Percentiles rank a stretch among this genome's conserved stretches.
Conservation (phyloP, 2,329 filamentous ascomycete species). For the Calonectria pseudoreteaudii region DNA sequence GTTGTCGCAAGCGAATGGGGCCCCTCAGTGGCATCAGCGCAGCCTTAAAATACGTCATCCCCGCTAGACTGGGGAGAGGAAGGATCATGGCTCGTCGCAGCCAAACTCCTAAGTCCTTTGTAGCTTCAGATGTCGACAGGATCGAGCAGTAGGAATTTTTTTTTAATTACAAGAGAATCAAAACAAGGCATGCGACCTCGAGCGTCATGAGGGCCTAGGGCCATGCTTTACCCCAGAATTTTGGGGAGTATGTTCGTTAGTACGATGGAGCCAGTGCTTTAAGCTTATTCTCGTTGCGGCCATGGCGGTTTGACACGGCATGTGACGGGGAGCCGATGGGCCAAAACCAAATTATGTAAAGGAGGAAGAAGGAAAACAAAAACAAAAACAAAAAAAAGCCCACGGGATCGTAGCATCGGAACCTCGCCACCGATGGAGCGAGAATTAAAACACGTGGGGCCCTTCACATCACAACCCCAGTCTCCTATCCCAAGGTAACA, state of each 20-base stretch:
- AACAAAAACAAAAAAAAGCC: background rate
- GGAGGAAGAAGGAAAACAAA: background rate
- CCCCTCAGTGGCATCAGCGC: slow-evolving; percentile 32
- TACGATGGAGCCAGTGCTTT: slow-evolving; percentile 17
- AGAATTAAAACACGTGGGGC: slow-evolving; percentile 3
- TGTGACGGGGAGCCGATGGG: background rate
- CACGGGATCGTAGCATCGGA: background rate
- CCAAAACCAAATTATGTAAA: background rate
- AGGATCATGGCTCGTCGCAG: slow-evolving; percentile 28
- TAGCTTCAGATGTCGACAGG: slow-evolving; percentile 16
- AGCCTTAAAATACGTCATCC: slow-evolving; percentile 36
- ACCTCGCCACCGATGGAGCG: slow-evolving; percentile 15
- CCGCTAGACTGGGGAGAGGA: slow-evolving; percentile 13
- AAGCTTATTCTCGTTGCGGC: slow-evolving; percentile 10
- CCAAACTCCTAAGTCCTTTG: background rate
- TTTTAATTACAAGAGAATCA: background rate
- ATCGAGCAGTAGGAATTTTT: slow-evolving; percentile 3
- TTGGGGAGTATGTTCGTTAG: background rate
- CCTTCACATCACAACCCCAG: background rate
- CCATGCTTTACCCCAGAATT: background rate
- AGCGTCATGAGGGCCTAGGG: background rate
- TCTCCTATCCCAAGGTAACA: slow-evolving; percentile 5
- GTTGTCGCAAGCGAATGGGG: slow-evolving; percentile 9
- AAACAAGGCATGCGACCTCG: background rate
- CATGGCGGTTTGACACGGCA: background rate